Percentiles rank a stretch among this genome's conserved stretches.
Evolutionary conservation across 2,329 filamentous ascomycete genomes (phyloP).

Genomic region (Talaromyces sp.): DNA sequence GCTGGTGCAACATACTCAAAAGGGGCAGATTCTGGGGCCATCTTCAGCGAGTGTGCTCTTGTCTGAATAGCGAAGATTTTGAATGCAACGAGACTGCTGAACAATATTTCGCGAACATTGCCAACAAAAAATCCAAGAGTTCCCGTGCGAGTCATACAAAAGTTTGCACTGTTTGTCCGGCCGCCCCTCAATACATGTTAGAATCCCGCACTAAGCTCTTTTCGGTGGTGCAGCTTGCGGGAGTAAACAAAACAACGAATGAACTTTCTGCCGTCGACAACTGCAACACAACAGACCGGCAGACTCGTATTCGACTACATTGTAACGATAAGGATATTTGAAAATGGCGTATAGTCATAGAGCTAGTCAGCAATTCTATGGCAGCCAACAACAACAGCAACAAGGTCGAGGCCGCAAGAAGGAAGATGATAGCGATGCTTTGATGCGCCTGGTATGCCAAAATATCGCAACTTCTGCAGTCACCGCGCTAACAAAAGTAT

Average conservation of each 20-base stretch:
- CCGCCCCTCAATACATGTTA: constrained; percentile 23
- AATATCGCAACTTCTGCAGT: neutral
- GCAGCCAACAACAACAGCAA: constrained; percentile 36
- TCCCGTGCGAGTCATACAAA: constrained; percentile 13
- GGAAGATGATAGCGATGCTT: constrained; percentile 56
- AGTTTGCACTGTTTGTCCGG: constrained; percentile 38
- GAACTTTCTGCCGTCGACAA: neutral
- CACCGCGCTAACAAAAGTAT: constrained; percentile 16
- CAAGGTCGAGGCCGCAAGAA: constrained; percentile 50
- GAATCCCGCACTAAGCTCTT: constrained; percentile 33
- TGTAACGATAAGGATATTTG: neutral
- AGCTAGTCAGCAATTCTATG: constrained; percentile 52
- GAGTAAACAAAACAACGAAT: constrained; percentile 32
- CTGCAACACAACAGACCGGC: no score
- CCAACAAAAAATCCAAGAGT: neutral
- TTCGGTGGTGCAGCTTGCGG: constrained; percentile 14
- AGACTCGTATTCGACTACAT: no score
- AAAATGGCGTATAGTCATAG: constrained; percentile 51
- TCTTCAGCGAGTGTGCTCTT: constrained; percentile 17
- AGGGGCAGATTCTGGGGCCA: constrained; percentile 33
- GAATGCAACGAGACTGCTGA: neutral
- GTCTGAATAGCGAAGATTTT: neutral
- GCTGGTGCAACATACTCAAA: constrained; percentile 34
- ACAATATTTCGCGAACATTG: neutral
- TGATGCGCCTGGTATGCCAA: constrained; percentile 53